Percentiles rank a stretch among this genome's conserved stretches.
phyloP scores from a whole-genome alignment of 768 basidiomycete species.

The Candolleomyces aberdarensis region DNA sequence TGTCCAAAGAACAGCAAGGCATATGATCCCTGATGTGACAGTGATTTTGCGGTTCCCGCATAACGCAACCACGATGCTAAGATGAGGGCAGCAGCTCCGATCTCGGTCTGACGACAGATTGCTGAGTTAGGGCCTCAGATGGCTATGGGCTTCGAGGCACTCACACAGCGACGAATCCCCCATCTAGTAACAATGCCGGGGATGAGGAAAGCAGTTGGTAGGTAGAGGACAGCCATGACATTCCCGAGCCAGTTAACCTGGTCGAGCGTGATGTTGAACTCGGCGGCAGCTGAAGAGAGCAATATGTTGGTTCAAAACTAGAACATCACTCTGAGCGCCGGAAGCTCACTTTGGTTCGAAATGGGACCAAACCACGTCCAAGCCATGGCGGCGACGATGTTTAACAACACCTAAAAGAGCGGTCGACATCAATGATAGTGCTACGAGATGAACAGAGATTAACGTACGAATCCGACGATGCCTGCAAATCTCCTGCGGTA shows the following conservation, averaged over 20 bases:
- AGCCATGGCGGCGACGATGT: slow-evolving; percentile 59
- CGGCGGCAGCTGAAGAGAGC: slow-evolving; percentile 44
- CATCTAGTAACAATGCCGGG: slow-evolving; percentile 57
- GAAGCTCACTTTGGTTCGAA: slow-evolving; percentile 53
- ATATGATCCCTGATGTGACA: slow-evolving; percentile 54
- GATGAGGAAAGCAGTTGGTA: slow-evolving; percentile 58
- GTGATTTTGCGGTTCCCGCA: slow-evolving; percentile 57
- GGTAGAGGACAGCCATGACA: slow-evolving; percentile 55
- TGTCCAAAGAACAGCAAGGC: slow-evolving; percentile 69
- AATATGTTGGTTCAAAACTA: neutral
- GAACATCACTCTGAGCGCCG: neutral
- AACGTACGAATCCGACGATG: slow-evolving; percentile 55
- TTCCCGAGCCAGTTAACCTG: slow-evolving; percentile 84
- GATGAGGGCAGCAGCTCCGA: slow-evolving; percentile 52
- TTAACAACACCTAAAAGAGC: slow-evolving; percentile 51
- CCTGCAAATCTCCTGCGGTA: slow-evolving; percentile 73
- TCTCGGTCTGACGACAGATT: slow-evolving; percentile 48
- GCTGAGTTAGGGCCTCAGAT: slow-evolving; percentile 1
- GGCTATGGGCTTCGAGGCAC: slow-evolving; percentile 22
- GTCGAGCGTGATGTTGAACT: slow-evolving; percentile 67
- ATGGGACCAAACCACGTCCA: slow-evolving; percentile 89
- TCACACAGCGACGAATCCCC: slow-evolving; percentile 61
- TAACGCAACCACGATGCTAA: slow-evolving; percentile 76
- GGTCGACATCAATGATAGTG: neutral
- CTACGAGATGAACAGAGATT: neutral